These are phyloP conservation scores for Neurospora sp. DNA, from an alignment of 2,329 filamentous ascomycete species.

Conservation along the genomic window DNA sequence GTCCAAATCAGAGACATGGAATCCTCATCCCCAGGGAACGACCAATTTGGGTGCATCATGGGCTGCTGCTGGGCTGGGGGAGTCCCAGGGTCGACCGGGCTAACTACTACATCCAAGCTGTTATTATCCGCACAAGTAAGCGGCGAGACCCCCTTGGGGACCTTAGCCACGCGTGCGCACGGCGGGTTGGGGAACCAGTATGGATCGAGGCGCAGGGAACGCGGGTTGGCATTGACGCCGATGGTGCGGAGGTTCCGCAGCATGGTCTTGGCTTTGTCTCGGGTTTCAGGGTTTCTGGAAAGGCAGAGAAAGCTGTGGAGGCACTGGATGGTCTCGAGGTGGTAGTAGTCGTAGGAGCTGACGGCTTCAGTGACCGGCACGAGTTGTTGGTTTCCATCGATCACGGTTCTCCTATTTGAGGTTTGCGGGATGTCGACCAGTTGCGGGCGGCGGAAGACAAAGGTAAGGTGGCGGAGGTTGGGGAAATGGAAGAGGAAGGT, in stretches of 20 bases:
- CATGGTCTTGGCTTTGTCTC: neutral
- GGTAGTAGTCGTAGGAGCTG: neutral
- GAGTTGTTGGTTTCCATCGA: neutral
- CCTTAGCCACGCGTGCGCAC: neutral
- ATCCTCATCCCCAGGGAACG: neutral
- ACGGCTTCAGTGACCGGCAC: neutral
- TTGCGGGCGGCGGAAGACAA: neutral
- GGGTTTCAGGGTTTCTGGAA: neutral
- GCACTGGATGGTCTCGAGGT: neutral
- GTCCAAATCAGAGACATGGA: too few species aligned
- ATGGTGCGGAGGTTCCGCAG: neutral
- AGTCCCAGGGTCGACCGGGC: neutral
- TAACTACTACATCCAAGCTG: neutral
- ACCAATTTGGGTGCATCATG: neutral
- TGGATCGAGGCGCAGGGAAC: neutral
- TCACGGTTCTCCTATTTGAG: neutral
- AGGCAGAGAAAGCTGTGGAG: neutral
- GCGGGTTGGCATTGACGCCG: neutral
- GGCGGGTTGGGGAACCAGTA: neutral
- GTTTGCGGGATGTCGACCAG: neutral
- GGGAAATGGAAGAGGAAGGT: neutral
- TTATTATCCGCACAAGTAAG: neutral
- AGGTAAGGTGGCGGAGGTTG: neutral
- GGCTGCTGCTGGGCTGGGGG: neutral
- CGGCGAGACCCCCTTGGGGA: neutral